Evolutionary conservation across 2,329 filamentous ascomycete genomes (phyloP), one percentile per base, ranked within the genome.

Genomic region (Teratosphaeria viscida): DNA sequence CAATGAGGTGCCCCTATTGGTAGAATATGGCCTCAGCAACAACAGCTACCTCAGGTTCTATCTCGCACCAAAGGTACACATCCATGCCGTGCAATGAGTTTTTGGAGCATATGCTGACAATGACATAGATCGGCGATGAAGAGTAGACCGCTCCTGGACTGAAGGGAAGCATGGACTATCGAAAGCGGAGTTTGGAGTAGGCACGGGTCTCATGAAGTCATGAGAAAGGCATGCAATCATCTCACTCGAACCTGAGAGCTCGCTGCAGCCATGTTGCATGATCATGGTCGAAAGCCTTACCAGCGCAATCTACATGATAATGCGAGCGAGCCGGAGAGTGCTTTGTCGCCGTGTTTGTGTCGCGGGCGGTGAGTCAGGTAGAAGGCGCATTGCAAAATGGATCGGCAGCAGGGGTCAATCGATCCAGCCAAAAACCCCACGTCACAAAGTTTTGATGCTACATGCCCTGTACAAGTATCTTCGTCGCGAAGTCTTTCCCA

Each of bases 11-110:
- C 94, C 94, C 32, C 85, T 99, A 66, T 81, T 97, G 68, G 94
- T 99, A 53, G 94, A 99, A 80, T 99, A 97, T 77, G 81, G 79
- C 59, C 78, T 96, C 62, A 81, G 82, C 58, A 88, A 89, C 65
- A 90, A 85, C 79, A 94, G 90, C 76, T 94, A 94, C 76, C 78
- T 99, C 77, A 85, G 92, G 71, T 99, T 97, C 84, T 99, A 97
- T 78, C 85, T 99, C 69, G 94, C 94, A 65, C 94, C 94, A 66
- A 99, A 99, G 91, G 94, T 94, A 78, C 61, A 82, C 71, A 80
- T 63, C 34, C 8, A 19, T 12, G 14, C n/a, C 34, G 5, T 39
- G 23, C 16, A 27, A 8, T 3, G 26, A 1, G 2, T 32, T 8
- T 23, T 39, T 23, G 52, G 12, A n/a, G 6, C 14, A n/a, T 23